Evolutionary conservation across 2,329 filamentous ascomycete species (phyloP), one percentile per base, ranked within the genome.

Genomic region (Acephala macrosclerotiorum): DNA sequence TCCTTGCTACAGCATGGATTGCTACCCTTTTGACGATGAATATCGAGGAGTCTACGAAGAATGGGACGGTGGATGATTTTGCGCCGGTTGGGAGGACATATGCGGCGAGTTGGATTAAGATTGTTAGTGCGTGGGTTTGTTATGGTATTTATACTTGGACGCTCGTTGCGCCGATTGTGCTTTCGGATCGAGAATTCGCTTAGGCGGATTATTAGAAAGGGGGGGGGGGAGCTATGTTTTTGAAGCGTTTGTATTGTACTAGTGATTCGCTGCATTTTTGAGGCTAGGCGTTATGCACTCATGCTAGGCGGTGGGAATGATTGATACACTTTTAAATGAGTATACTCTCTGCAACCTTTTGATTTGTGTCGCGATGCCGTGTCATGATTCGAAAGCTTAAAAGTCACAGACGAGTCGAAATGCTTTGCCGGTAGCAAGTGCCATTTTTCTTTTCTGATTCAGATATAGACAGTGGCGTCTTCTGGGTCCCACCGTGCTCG

Each of bases 71-170:
- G 11, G 89, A 94, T 73, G 90, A 94, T 75, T 98, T 99, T 79
- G 93, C 93, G 1, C 93, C 95, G 0, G 95, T 99, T 3, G 96
- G 96, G 22, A 86, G 96, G 66, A 98, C 95, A 5, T 97, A 98
- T 80, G 97, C 94, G 87, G 96, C 96, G 36, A 97, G 93, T 76
- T 99, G 96, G 96, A 94, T 97, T 73, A 99, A 99, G 88, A 98
- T 99, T 78, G 89, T 97, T 61, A 97, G 94, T 79, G 90, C 95
- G 20, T 99, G 96, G 96, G 90, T 96, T 62, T 99, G 96, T 81
- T 97, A 99, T 79, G 89, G 83, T 60, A 92, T 99, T 79, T 99
- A 98, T 76, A 87, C 89, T 33, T 99, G 96, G 96, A 97, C 93
- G 20, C 79, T 99, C 73, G 84, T 97, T 51, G 96, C 96, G 53